Conservation (phyloP, 345 rosid species). For the Clausena lansium region DNA sequence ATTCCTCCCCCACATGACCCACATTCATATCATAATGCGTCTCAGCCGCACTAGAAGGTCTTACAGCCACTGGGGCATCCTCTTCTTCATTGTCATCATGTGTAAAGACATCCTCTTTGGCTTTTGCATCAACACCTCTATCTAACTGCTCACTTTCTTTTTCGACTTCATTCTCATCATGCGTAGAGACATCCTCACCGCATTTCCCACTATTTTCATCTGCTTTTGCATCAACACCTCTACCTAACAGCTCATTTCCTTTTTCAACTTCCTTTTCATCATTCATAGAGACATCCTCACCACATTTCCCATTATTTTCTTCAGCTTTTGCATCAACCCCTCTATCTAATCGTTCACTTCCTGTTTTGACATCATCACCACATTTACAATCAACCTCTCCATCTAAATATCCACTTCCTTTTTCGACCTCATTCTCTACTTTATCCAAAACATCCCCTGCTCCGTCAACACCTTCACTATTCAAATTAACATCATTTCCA, state of each 20-base stretch:
- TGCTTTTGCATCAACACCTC: slow-evolving; percentile 4
- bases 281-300: neutral
- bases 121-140: slow-evolving; percentile 7
- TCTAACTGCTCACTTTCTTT: slow-evolving; percentile 6
- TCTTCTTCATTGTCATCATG: neutral
- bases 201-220: neutral
- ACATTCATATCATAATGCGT: neutral
- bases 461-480: neutral
- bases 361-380: slow-evolving; percentile 10
- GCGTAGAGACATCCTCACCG: slow-evolving; percentile 2
- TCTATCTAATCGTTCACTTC: slow-evolving; percentile 10
- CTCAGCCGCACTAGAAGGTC: neutral
- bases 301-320: neutral
- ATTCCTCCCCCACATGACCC: slow-evolving; percentile 3
- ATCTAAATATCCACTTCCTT: slow-evolving; percentile 9
- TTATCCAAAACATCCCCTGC: slow-evolving; percentile 8
- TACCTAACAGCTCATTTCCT: no score
- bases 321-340: neutral
- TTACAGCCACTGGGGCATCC: neutral
- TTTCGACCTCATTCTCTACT: slow-evolving; percentile 12
- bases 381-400: neutral
- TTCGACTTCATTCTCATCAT: slow-evolving; percentile 2
- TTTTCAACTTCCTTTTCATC: slow-evolving; percentile 3
- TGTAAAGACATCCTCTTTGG: neutral
- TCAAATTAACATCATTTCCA: slow-evolving; percentile 7